Base-by-base conservation (phyloP, 116 monocot species). In the Papilionanthe hybrid region DNA sequence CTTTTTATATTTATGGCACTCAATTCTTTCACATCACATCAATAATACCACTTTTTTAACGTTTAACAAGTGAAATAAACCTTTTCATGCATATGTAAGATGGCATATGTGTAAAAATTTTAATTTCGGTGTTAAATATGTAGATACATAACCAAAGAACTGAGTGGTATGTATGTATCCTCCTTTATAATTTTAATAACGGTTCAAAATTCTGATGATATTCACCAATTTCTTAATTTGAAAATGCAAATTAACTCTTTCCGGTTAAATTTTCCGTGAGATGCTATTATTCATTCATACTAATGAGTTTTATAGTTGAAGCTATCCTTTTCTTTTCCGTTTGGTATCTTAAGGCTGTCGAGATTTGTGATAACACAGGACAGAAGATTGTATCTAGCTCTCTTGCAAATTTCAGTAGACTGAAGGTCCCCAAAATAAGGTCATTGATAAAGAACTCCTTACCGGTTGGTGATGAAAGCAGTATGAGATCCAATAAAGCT, bases 401-500 rank as follows among this genome's bases (percentile, higher is more conserved):
- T 63, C 43, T 77, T 79, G 78, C 83, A 78, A 81, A 77, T 80
- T 95, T 95, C 79, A 86, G 81, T 45, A 91, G 87, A 78, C 83
- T 95, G 53, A 90, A 95, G 78, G 85, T 84, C 7, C 84, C 85
- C 17, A 87, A 82, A 60, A 75, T 95, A 15, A 90, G 84, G 68
- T 80, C 81, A 18, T 65, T 92, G 55, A 81, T 89, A 3, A 86
- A 81, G 75, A 83, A 77, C 32, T 84, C 86, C 53, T 67, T 83
- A 9, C 28, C 78, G 32, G 50, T n/a, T 19, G 73, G 32, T 30
- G 55, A 4, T 28, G 78, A 79, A 47, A 42, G 23, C 17, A 7
- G 79, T 72, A 19, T 41, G 68, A 37, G 55, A 15, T 56, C 12
- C 8, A 79, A 30, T 23, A 17, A 32, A 55, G 27, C 2, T 55